Evolutionary conservation across 768 basidiomycete genomes (phyloP).

Genomic region (Cyclocybe cylindracea): DNA sequence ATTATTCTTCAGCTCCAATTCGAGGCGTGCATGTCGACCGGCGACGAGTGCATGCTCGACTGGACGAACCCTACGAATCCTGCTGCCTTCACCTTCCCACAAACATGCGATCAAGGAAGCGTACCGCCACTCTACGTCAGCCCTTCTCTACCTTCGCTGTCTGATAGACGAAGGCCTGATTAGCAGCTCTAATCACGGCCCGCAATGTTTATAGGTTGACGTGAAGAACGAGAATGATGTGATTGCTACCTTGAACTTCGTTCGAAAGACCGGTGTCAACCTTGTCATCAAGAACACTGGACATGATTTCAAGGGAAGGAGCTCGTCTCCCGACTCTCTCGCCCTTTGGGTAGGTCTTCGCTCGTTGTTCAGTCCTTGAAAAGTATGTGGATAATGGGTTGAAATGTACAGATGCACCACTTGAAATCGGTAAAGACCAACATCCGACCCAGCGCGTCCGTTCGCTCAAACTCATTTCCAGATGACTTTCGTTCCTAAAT

Average conservation of each 20-base stretch:
- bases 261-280: constrained; percentile 28
- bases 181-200: not conserved
- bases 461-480: constrained; percentile 2
- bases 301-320: constrained; percentile 50
- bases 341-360: constrained; percentile 43
- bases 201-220: constrained; percentile 17
- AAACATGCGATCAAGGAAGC: constrained; percentile 18
- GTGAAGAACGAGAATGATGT: constrained; percentile 19
- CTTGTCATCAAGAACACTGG: constrained; percentile 53
- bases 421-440: constrained; percentile 31
- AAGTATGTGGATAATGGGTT: not conserved
- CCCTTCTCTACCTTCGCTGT: not conserved
- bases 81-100: constrained; percentile 8
- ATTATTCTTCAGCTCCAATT: constrained; percentile 13
- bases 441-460: not conserved
- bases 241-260: constrained; percentile 20
- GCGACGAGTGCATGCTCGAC: constrained; percentile 19
- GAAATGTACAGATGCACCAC: constrained; percentile 34
- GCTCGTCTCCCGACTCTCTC: constrained; percentile 42
- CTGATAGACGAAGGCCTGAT: not conserved
- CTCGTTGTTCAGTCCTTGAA: not conserved
- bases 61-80: constrained; percentile 16
- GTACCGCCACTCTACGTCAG: constrained; percentile 18
- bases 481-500: constrained; percentile 33
- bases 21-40: constrained; percentile 20